phyloP scores from a whole-genome alignment of 176 grass and related monocot genomes.

The Oryza rufipogon region DNA sequence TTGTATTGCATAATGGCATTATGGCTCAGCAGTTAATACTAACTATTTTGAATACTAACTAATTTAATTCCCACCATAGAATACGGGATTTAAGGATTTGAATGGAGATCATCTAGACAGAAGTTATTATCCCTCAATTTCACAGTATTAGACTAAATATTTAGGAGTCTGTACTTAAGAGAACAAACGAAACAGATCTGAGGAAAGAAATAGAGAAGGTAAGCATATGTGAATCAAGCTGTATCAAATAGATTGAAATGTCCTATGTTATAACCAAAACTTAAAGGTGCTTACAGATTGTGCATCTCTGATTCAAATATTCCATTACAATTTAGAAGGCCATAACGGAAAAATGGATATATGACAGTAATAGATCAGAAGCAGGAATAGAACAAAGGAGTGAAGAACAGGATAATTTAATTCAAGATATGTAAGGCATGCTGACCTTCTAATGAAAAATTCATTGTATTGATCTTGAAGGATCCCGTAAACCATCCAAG shows the following conservation, averaged over 20 bases:
- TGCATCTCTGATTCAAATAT: slow-evolving; percentile 11
- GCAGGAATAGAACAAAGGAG: background rate
- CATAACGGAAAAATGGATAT: slow-evolving; percentile 10
- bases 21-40: background rate
- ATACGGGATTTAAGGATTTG: background rate
- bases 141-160: slow-evolving; percentile 16
- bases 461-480: slow-evolving; percentile 95
- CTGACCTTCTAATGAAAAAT: slow-evolving; percentile 95
- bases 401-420: slow-evolving; percentile 5
- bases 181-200: background rate
- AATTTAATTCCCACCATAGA: background rate
- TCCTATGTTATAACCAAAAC: slow-evolving; percentile 13
- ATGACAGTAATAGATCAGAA: slow-evolving; percentile 10
- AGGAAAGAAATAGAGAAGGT: background rate
- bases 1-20: slow-evolving; percentile 4
- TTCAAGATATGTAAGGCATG: slow-evolving; percentile 32
- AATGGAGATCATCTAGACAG: background rate
- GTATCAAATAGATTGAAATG: background rate
- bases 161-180: background rate
- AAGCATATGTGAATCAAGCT: background rate
- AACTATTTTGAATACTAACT: background rate
- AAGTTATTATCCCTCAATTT: background rate
- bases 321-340: background rate
- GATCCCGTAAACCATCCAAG: slow-evolving; percentile 98
- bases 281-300: slow-evolving; percentile 19